phyloP scores from a whole-genome alignment of 192 early-diverging fungal species.

The Coemansia guatemalensis region DNA sequence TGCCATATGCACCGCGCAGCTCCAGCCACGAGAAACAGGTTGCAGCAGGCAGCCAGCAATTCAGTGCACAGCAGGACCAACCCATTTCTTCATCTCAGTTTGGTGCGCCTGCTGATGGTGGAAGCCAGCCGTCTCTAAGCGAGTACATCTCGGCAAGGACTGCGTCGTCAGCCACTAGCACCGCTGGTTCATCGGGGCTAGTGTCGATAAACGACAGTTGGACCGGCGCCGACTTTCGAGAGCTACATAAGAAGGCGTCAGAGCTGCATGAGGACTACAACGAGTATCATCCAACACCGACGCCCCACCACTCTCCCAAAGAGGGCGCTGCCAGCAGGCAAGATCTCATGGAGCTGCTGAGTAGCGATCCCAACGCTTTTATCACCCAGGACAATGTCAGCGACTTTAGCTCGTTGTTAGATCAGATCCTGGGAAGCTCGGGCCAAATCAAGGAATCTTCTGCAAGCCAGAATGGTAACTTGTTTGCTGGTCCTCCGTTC shows the following conservation, averaged over 20 bases:
- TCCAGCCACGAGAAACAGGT: neutral
- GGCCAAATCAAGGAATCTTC: constrained; percentile 19
- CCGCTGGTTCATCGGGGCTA: neutral
- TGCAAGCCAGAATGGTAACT: neutral
- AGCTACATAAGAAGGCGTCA: constrained; percentile 33
- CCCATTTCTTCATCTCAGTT: neutral
- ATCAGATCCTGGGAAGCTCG: constrained; percentile 27
- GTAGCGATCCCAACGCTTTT: constrained; percentile 37
- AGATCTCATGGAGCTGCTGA: constrained; percentile 35
- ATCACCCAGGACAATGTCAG: constrained; percentile 39
- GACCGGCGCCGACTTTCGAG: constrained; percentile 39
- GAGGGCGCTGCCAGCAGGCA: constrained; percentile 24
- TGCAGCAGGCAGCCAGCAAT: neutral
- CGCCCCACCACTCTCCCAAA: constrained; percentile 51
- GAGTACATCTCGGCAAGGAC: constrained; percentile 42
- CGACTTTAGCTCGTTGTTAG: constrained; percentile 35
- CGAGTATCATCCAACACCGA: constrained; percentile 51
- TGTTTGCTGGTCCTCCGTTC: neutral
- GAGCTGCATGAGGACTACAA: constrained; percentile 35
- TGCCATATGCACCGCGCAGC: neutral
- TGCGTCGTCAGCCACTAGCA: constrained; percentile 4
- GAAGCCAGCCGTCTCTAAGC: constrained; percentile 45
- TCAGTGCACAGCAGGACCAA: neutral
- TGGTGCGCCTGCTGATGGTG: neutral
- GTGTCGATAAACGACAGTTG: constrained; percentile 38